Conservation (phyloP, 169 alveolate genomes). For the Plasmodium inui region DNA sequence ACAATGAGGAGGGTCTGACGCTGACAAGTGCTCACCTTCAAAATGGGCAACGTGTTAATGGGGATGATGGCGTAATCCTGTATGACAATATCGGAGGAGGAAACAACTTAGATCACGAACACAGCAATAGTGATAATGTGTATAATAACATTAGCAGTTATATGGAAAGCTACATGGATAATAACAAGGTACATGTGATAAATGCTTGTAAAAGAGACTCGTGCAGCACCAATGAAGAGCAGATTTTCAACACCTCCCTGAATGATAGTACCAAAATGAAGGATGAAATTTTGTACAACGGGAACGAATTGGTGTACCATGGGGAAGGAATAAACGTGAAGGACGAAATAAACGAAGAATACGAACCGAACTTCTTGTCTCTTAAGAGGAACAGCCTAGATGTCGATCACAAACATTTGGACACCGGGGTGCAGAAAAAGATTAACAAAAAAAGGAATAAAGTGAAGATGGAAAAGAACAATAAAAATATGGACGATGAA, state of each 20-base stretch:
- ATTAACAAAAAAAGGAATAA: constrained; percentile 53
- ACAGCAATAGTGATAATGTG: constrained; percentile 34
- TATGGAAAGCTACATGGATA: constrained; percentile 16
- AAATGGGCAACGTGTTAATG: constrained; percentile 12
- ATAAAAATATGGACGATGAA: constrained; percentile 60
- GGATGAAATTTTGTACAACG: constrained; percentile 10
- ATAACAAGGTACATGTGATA: constrained; percentile 19
- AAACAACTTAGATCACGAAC: constrained; percentile 19
- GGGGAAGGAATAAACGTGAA: constrained; percentile 6
- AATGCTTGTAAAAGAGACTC: constrained; percentile 33
- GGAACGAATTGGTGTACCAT: constrained; percentile 1
- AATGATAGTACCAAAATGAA: constrained; percentile 15
- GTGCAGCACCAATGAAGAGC: constrained; percentile 50
- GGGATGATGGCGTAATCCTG: constrained; percentile 7
- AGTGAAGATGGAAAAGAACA: constrained; percentile 39
- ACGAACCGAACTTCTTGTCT: constrained; percentile 20
- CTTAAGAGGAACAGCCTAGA: constrained; percentile 13
- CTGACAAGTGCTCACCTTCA: constrained; percentile 16
- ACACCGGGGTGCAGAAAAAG: constrained; percentile 47
- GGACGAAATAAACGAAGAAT: constrained; percentile 36
- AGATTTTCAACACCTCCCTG: background rate
- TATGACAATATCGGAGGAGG: constrained; percentile 16
- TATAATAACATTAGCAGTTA: constrained; percentile 33
- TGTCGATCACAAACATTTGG: constrained; percentile 21
- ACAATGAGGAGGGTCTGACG: constrained; percentile 49